Evolutionary conservation across 1,284 basidiomycete genomes (phyloP), one percentile per base, ranked within the genome.

Genomic region (Boletus holoroseus): DNA sequence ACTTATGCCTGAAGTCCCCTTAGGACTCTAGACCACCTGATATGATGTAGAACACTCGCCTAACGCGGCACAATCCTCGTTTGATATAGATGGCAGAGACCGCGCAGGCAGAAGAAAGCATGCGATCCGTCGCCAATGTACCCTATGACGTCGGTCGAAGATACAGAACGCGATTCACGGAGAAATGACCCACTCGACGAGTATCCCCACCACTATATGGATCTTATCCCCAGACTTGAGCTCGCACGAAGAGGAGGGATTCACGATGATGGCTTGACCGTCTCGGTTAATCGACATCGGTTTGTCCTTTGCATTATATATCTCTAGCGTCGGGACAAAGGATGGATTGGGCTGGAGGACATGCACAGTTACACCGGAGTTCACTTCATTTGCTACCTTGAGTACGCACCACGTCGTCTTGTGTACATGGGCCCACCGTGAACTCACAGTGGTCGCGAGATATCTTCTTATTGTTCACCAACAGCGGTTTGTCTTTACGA

Each of bases 361-460:
- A 34, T 20, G 30, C 12, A 32, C n/a, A 7, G 44, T 57, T 13
- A 43, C 1, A 13, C 24, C 5, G 2, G 15, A 18, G 15, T n/a
- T 15, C 28, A 11, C 15, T 24, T 43, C 7, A 5, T 27, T 27
- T 1, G 15, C 13, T 26, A 15, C 2, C n/a, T 20, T 22, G 22
- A 18, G 1, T 7, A 64, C 82, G 50, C 56, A 85, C 85, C 51
- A 74, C 73, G 54, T 83, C 73, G 31, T 79, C 75, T 12, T 66
- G 59, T 0, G 75, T 64, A 52, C 72, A 80, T 5, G 68, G 57
- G 2, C 74, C 79, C 7, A 87, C 79, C 12, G 69, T 64, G 49
- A 88, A 76, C 38, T 73, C 64, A 38, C 76, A 77, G 58, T 85
- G 81, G 31, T 76, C 68, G 32, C 73, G 72, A 0, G 85, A 88